Evolutionary conservation across 2,329 filamentous ascomycete species (phyloP).

Genomic region (Beauveria scarabaeidicola): DNA sequence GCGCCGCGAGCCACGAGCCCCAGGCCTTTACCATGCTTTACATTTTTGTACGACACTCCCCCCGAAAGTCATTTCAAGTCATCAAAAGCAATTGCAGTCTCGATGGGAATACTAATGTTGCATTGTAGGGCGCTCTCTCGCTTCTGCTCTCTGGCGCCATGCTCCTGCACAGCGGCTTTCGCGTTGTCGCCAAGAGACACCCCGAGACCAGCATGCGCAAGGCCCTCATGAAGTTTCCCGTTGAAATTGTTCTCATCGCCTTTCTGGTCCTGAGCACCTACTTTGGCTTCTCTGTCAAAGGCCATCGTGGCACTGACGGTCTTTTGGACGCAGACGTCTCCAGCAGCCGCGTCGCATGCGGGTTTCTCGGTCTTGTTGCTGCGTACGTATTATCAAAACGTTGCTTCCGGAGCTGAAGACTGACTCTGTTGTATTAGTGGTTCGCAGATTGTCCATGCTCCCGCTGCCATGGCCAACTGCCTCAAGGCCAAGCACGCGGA

Average conservation of each 20-base stretch:
- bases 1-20: slow-evolving; percentile 6
- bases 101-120: not conserved
- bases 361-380: slow-evolving; percentile 5
- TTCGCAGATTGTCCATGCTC: slow-evolving; percentile 1
- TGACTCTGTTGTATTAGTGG: not conserved
- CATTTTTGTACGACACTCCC: slow-evolving; percentile 1
- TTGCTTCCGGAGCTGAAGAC: no score
- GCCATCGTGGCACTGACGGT: not conserved
- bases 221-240: not conserved
- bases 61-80: not conserved
- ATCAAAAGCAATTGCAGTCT: no score
- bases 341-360: slow-evolving; percentile 5
- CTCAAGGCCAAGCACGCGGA: slow-evolving; percentile 5
- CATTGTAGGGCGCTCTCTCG: not conserved
- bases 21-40: slow-evolving; percentile 8
- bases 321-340: not conserved
- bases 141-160: not conserved
- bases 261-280: not conserved
- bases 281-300: not conserved
- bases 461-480: slow-evolving; percentile 4
- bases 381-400: slow-evolving; percentile 2
- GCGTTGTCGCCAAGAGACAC: not conserved
- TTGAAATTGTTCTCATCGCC: slow-evolving; percentile 1
- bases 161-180: not conserved
- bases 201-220: slow-evolving; percentile 6